phyloP scores from a whole-genome alignment of 768 basidiomycete species.

The Solioccasus polychromus region DNA sequence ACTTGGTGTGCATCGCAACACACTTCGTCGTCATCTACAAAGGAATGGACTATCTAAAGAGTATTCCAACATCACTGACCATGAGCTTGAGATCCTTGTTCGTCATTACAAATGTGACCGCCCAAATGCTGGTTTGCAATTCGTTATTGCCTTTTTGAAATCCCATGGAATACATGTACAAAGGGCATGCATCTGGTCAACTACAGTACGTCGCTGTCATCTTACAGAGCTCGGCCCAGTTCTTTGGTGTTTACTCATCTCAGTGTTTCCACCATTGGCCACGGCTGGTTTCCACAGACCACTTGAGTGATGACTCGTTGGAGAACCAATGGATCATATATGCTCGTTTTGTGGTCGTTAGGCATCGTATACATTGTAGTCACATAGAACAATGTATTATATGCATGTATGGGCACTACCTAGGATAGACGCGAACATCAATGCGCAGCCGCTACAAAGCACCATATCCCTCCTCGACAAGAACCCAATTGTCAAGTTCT shows the following conservation, averaged over 20 bases:
- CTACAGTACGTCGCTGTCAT: constrained; percentile 11
- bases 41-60: constrained; percentile 3
- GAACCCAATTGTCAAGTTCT: no score
- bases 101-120: constrained; percentile 7
- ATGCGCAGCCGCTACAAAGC: no score
- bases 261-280: no score
- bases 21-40: constrained; percentile 11
- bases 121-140: constrained; percentile 18
- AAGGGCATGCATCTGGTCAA: neutral
- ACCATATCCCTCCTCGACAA: no score
- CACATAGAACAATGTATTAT: no score
- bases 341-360: no score
- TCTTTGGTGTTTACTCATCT: neutral
- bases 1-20: constrained; percentile 14
- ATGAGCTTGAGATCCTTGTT: constrained; percentile 18
- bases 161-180: constrained; percentile 16
- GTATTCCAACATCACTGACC: constrained; percentile 14
- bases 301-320: no score
- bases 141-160: constrained; percentile 14
- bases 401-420: no score
- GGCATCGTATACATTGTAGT: no score
- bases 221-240: constrained; percentile 1
- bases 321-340: no score
- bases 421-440: no score
- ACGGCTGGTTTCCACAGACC: no score